Base-by-base conservation (phyloP, 2,329 filamentous ascomycete species). In the Pseudocercospora vitis region DNA sequence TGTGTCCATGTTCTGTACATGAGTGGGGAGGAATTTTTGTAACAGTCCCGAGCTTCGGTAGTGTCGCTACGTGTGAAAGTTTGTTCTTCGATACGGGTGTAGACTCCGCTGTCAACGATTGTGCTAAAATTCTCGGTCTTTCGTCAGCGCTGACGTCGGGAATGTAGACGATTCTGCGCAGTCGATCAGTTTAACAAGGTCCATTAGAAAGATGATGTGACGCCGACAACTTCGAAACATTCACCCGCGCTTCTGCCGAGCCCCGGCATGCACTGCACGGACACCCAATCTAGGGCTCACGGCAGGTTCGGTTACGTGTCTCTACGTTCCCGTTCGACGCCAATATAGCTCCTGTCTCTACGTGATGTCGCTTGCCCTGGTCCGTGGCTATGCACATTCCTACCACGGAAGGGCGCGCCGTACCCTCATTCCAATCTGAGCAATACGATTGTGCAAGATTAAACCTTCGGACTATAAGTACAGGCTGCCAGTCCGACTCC, bases 171-270 rank as follows among this genome's bases (percentile, higher is more conserved):
- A 14, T 16, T 39, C 12, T 14, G 35, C 9, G 18, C 9, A 39
- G 16, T 9, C 14, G 35, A 12, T 18, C 16, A 18, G 19, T 7
- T 18, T 21, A 21, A 18, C 19, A 6, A 39, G 16, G 19, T 19
- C 16, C 21, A 21, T 14, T 39, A 18, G 21, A 18, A 39, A 39
- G 11, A 19, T 18, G 35, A 39, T 8, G 35, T 18, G 33, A 37
- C 33, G 35, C 18, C 16, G n/a, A 40, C 19, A 19, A 40, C 16
- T 40, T 40, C 35, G 35, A 40, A 40, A 40, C 35, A 39, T 40
- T 40, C 35, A 40, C 23, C 35, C 35, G 35, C 14, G 11, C 9
- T 39, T 39, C 19, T 39, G 11, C 9, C 35, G 35, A 14, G 3
- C 3, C 14, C 16, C 19, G 14, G 7, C 16, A 37, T 18, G 33